Base-by-base conservation (phyloP, 2,329 filamentous ascomycete species). In the Pseudodiploospora longispora region DNA sequence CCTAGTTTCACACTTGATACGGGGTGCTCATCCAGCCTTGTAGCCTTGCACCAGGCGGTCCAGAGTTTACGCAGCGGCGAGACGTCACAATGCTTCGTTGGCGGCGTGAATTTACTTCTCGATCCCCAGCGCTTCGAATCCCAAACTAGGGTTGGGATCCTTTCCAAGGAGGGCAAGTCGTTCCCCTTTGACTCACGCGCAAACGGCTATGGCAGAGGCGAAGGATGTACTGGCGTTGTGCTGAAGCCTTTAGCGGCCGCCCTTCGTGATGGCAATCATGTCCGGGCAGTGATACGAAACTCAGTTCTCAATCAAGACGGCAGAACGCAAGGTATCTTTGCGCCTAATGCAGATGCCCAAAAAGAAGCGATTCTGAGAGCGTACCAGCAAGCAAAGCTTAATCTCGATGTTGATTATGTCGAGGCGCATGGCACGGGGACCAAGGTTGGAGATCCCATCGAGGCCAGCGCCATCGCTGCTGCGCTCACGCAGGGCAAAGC, bases 341-440 rank as follows among this genome's bases (percentile, higher is more conserved):
- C 52, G 32, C 56, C 56, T 7, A 55, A 47, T 36, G 47, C 43
- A 6, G 36, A 49, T 1, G 66, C 67, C 2, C 68, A 71, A 41
- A 54, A 56, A 4, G 50, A 57, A 1, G 52, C 68, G 2, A 68
- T 69, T 33, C 47, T 51, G 28, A 48, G 44, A 9, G 62, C 62
- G 0, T 68, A 70, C 41, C 43, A 43, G 1, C 48, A 50, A 27
- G 62, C 63, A 4, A 64, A 57, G 5, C 52, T 66, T 4, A 53
- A 59, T 27, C 50, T 54, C 0, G 27, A 58, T 27, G 55, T 57
- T n/a, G 55, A 57, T 34, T 68, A 64, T 42, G 58, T 70, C 36
- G 68, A 71, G 52, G 59, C 61, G 5, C 70, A 75, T 47, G 71
- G 70, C 4, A 74, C 72, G 1, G 70, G 70, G 4, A 75, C 71